Evolutionary conservation across 805 yeast species (phyloP).

Genomic region (Spathaspora hagerdaliae): DNA sequence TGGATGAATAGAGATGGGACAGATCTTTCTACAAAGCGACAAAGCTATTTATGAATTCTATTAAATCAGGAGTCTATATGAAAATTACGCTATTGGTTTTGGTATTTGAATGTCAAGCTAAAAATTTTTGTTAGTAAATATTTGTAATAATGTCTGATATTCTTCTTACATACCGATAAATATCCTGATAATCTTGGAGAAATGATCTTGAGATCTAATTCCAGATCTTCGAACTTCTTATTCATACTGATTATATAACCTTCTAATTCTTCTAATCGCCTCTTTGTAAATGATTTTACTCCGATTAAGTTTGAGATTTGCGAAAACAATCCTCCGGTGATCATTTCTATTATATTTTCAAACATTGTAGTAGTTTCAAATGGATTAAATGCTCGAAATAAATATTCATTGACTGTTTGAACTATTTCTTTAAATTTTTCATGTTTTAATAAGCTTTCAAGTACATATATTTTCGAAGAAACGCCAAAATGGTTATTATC

Average conservation of each 20-base stretch:
- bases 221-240: slow-evolving; percentile 6
- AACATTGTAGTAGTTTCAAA: slow-evolving; percentile 18
- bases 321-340: slow-evolving; percentile 35
- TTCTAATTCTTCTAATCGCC: slow-evolving; percentile 39
- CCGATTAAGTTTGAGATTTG: slow-evolving; percentile 13
- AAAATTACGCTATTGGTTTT: slow-evolving; percentile 8
- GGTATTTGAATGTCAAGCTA: slow-evolving; percentile 53
- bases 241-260: slow-evolving; percentile 18
- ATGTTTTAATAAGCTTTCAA: slow-evolving; percentile 20
- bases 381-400: slow-evolving; percentile 40
- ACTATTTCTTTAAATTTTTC: slow-evolving; percentile 43
- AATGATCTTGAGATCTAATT: slow-evolving; percentile 35
- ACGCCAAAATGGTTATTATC: slow-evolving; percentile 47
- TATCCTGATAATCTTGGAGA: slow-evolving; percentile 53
- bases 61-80: too few relatives aligned
- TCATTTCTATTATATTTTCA: slow-evolving; percentile 38
- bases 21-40: too few relatives aligned
- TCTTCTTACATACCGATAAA: slow-evolving; percentile 17
- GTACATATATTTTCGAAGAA: slow-evolving; percentile 47
- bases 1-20: too few relatives aligned
- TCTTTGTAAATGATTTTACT: slow-evolving; percentile 20
- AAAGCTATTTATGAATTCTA: neutral
- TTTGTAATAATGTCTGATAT: neutral
- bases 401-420: slow-evolving; percentile 35
- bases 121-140: slow-evolving; percentile 12